These are phyloP conservation scores for Ceratobasidium sp. DNA, from an alignment of 1,284 basidiomycete species.

Conservation along the genomic window DNA sequence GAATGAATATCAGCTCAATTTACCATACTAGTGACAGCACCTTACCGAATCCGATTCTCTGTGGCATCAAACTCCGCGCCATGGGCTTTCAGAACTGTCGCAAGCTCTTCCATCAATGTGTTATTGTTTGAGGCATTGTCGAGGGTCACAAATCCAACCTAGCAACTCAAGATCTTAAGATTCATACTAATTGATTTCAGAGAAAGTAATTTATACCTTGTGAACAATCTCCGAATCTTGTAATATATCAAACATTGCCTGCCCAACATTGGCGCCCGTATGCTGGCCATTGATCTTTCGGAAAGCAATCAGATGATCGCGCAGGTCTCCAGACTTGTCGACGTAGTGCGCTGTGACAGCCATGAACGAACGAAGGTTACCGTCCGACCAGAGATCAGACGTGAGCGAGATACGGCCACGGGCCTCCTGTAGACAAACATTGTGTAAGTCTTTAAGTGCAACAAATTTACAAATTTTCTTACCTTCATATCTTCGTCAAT, in stretches of 20 bases:
- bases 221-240: slow-evolving; percentile 17
- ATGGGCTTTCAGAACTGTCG: not conserved
- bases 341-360: slow-evolving; percentile 40
- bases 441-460: not conserved
- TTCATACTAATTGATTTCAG: not conserved
- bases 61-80: slow-evolving; percentile 30
- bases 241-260: slow-evolving; percentile 6
- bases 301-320: slow-evolving; percentile 33
- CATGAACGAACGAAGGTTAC: slow-evolving; percentile 26
- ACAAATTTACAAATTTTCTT: not conserved
- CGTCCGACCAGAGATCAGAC: slow-evolving; percentile 41
- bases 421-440: not conserved
- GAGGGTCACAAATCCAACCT: slow-evolving; percentile 37
- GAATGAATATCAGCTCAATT: no score
- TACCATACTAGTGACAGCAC: not conserved
- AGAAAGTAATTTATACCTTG: slow-evolving; percentile 11
- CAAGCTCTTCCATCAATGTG: slow-evolving; percentile 41
- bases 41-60: slow-evolving; percentile 37
- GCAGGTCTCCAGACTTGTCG: not conserved
- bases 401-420: slow-evolving; percentile 39
- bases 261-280: slow-evolving; percentile 27
- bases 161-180: not conserved
- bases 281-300: slow-evolving; percentile 32
- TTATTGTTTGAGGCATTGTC: slow-evolving; percentile 44
- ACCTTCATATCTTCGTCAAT: slow-evolving; percentile 33